These are phyloP conservation scores for Aspergillus ustus DNA, from an alignment of 2,329 filamentous ascomycete genomes.

Conservation along the genomic window DNA sequence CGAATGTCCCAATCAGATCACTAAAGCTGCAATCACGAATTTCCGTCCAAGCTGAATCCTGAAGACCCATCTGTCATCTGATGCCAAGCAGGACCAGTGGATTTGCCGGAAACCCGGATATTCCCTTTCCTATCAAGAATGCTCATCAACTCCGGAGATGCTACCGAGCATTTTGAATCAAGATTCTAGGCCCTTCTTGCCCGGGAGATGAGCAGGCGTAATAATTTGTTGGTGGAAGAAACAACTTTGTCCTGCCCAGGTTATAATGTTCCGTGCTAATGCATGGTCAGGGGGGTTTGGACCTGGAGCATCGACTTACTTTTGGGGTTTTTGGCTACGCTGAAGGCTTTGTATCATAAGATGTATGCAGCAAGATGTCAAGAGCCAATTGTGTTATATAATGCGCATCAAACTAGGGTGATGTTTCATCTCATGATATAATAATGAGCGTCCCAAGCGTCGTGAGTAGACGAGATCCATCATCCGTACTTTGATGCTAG, in stretches of 20 bases:
- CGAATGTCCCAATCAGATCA: constrained; percentile 2
- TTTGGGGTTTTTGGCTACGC: background rate
- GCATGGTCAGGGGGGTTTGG: background rate
- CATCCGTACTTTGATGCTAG: background rate
- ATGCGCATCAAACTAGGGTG: background rate
- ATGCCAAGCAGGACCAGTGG: constrained; percentile 25
- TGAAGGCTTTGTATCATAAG: background rate
- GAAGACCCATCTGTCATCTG: constrained; percentile 22
- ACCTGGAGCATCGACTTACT: background rate
- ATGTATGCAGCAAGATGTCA: background rate
- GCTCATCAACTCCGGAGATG: background rate
- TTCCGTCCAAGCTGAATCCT: constrained; percentile 1
- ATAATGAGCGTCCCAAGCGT: background rate
- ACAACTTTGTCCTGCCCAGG: background rate
- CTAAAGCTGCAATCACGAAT: constrained; percentile 7
- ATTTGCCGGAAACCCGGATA: constrained; percentile 26
- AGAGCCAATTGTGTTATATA: background rate
- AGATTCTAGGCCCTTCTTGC: background rate
- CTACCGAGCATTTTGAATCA: background rate
- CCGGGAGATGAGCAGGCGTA: background rate
- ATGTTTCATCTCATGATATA: background rate
- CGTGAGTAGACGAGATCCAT: background rate
- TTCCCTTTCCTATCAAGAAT: background rate
- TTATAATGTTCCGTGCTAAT: constrained; percentile 14
- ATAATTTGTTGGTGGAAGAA: background rate